These are phyloP conservation scores for Pyrrhoderma noxium DNA, from an alignment of 1,284 basidiomycete species.

Conservation along the genomic window DNA sequence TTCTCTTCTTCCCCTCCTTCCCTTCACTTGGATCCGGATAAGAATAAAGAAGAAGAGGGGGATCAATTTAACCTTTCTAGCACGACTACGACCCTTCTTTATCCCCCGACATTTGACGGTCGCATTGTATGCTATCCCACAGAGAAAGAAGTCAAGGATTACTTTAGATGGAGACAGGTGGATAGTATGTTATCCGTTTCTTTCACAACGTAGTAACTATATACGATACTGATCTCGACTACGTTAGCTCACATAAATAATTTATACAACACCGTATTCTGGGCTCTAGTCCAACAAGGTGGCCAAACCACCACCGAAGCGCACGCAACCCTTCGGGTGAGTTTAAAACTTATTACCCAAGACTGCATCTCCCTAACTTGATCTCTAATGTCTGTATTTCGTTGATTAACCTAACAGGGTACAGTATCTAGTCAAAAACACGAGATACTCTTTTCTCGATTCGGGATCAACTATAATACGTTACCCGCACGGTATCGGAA, in stretches of 20 bases:
- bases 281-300: conserved; percentile 83
- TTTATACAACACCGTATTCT: conserved; percentile 93
- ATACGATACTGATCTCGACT: conserved; percentile 15
- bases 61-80: too few relatives aligned
- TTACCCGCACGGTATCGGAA: conserved; percentile 74
- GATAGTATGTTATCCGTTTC: conserved; percentile 62
- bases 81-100: conserved; percentile 44
- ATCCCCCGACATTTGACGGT: conserved; percentile 91
- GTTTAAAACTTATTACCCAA: conserved; percentile 19
- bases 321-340: conserved; percentile 68
- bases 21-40: too few relatives aligned
- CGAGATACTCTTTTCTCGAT: conserved; percentile 80
- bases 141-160: conserved; percentile 73
- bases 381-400: too few relatives aligned
- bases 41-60: too few relatives aligned
- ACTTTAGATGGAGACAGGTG: conserved; percentile 93
- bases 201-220: conserved; percentile 2
- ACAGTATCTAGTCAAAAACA: conserved; percentile 87
- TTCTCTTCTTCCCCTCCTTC: conserved; percentile 42
- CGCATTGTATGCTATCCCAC: conserved; percentile 82
- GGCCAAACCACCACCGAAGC: conserved; percentile 75
- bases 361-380: background rate
- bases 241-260: conserved; percentile 96
- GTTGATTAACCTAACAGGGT: conserved; percentile 44
- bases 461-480: conserved; percentile 84